These are phyloP conservation scores for Colletotrichum liaoningense DNA, from an alignment of 2,329 filamentous ascomycete species.

Conservation along the genomic window DNA sequence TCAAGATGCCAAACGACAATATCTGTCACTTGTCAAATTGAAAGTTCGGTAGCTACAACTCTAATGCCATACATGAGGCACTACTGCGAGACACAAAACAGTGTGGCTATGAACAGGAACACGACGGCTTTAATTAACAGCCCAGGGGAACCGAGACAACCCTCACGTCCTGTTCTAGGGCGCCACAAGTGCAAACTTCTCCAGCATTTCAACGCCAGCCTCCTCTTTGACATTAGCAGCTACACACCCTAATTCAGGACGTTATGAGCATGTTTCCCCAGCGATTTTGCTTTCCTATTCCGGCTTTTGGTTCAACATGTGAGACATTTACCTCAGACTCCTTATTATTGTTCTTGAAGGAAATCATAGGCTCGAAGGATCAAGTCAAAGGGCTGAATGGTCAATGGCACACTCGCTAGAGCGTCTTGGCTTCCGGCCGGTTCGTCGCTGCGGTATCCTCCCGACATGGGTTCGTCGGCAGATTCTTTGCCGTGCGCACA, in stretches of 20 bases:
- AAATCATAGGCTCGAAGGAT: background rate
- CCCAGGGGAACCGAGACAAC: background rate
- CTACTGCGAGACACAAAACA: background rate
- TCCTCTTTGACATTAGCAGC: background rate
- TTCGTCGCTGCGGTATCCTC: background rate
- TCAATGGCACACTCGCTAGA: background rate
- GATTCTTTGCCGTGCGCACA: slow-evolving; percentile 1
- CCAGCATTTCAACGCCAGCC: background rate
- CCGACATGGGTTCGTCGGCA: background rate
- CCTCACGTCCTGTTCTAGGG: background rate
- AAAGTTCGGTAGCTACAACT: background rate
- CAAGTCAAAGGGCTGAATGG: background rate
- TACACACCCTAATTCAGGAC: background rate
- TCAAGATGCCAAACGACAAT: no score
- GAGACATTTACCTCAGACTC: background rate
- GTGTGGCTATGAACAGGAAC: background rate
- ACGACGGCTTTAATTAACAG: background rate
- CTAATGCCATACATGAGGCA: background rate
- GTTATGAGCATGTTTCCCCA: background rate
- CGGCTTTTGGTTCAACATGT: background rate
- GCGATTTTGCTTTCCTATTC: background rate
- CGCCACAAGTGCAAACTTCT: background rate
- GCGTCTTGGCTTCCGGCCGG: background rate
- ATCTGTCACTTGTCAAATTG: background rate
- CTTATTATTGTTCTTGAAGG: background rate